Conservation (phyloP, 805 yeast species). For the Candida vartiovaarae region DNA sequence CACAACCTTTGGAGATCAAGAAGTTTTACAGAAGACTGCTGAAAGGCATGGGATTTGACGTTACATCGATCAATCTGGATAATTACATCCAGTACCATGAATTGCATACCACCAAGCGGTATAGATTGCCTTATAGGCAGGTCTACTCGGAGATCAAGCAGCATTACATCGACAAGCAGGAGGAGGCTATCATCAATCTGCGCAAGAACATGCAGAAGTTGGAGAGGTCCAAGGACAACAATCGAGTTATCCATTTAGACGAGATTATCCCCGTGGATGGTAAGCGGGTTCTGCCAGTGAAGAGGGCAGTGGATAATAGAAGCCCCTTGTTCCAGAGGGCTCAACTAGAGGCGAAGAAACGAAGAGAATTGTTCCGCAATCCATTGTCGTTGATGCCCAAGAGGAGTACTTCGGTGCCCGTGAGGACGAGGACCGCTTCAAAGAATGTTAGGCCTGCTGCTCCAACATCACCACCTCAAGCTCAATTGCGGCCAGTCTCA, state of each 20-base stretch:
- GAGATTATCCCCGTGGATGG: slow-evolving; percentile 15
- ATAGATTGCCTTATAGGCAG: slow-evolving; percentile 29
- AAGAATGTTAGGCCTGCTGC: too few species aligned
- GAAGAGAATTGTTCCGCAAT: slow-evolving; percentile 15
- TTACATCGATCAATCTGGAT: slow-evolving; percentile 8
- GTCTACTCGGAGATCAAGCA: slow-evolving; percentile 27
- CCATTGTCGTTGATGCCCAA: slow-evolving; percentile 8
- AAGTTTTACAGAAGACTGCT: slow-evolving; percentile 16
- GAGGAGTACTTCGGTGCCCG: neutral
- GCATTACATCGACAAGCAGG: slow-evolving; percentile 28
- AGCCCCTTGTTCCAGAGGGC: slow-evolving; percentile 22
- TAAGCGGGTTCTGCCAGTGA: neutral
- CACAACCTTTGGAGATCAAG: slow-evolving; percentile 15
- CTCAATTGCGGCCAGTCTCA: too few species aligned
- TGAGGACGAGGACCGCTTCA: too few species aligned
- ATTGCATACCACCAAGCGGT: slow-evolving; percentile 17
- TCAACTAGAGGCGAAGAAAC: slow-evolving; percentile 14
- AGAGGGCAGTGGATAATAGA: slow-evolving; percentile 5
- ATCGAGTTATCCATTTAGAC: slow-evolving; percentile 22
- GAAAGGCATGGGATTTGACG: slow-evolving; percentile 9
- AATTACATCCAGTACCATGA: slow-evolving; percentile 12
- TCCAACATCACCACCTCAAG: too few species aligned
- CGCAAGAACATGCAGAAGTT: slow-evolving; percentile 25
- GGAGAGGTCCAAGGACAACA: slow-evolving; percentile 26
- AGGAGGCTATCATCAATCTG: slow-evolving; percentile 28